phyloP scores from a whole-genome alignment of 2,329 filamentous ascomycete genomes.

The Colletotrichum agaves region DNA sequence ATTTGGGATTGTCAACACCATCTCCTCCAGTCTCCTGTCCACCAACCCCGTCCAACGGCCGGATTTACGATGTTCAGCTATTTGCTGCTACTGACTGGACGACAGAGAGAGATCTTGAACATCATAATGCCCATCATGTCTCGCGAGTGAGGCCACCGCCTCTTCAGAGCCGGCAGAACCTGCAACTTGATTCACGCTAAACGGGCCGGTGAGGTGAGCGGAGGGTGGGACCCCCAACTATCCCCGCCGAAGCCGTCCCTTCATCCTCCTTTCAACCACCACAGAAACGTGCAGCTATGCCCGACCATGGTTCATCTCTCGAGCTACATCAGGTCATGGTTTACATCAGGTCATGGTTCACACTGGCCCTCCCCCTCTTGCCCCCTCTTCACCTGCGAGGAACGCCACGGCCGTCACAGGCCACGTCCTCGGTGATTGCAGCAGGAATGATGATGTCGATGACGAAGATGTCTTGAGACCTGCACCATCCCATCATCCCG shows the following conservation, averaged over 20 bases:
- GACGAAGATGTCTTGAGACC: background rate
- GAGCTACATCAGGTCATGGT: slow-evolving; percentile 24
- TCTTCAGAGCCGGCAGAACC: slow-evolving; percentile 9
- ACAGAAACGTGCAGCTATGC: background rate
- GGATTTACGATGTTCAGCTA: background rate
- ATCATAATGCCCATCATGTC: background rate
- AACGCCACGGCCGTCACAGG: slow-evolving; percentile 19
- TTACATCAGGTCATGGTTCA: slow-evolving; percentile 23
- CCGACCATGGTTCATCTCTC: slow-evolving; percentile 14
- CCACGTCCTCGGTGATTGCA: background rate
- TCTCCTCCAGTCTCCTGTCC: background rate
- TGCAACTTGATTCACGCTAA: slow-evolving; percentile 27
- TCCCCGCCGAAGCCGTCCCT: background rate
- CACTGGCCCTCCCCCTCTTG: too few species aligned
- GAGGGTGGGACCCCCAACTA: slow-evolving; percentile 26
- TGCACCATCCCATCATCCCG: slow-evolving; percentile 21
- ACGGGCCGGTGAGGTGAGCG: slow-evolving; percentile 20
- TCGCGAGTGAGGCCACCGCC: slow-evolving; percentile 25
- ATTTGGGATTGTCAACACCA: slow-evolving; percentile 22
- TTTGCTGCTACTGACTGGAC: background rate
- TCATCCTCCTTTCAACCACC: slow-evolving; percentile 9
- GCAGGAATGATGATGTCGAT: slow-evolving; percentile 13
- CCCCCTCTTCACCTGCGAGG: background rate
- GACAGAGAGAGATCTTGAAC: background rate
- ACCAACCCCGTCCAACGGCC: background rate